Conservation (phyloP, 495 filamentous ascomycete species). For the Penicillium odoratum region DNA sequence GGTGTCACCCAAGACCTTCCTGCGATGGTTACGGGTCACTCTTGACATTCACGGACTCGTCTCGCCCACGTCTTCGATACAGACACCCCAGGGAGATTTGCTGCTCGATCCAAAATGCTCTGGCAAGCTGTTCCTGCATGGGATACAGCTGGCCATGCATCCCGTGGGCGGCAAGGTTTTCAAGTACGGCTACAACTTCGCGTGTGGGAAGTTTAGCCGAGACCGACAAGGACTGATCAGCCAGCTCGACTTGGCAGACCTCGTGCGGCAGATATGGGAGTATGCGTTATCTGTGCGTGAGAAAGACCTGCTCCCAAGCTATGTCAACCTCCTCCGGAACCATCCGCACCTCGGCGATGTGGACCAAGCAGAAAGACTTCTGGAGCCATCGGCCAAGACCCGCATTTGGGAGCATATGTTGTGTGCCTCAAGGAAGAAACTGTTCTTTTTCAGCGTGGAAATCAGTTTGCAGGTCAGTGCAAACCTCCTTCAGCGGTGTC, state of each 20-base stretch:
- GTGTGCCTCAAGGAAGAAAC: background rate
- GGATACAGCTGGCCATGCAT: background rate
- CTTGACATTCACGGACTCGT: background rate
- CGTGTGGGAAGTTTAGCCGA: background rate
- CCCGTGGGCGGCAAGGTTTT: background rate
- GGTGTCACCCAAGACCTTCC: background rate
- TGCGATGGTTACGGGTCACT: background rate
- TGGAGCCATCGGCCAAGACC: background rate
- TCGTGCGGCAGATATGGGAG: background rate
- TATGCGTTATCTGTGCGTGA: background rate
- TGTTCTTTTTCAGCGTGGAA: background rate
- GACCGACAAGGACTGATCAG: background rate
- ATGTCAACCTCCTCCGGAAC: background rate
- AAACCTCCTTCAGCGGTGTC: background rate
- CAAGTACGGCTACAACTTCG: background rate
- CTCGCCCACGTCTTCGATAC: background rate
- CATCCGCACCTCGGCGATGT: background rate
- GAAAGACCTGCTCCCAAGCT: background rate
- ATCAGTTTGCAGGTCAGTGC: background rate
- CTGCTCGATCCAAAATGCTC: background rate
- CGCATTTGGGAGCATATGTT: background rate
- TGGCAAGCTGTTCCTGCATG: background rate
- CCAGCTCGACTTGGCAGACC: background rate
- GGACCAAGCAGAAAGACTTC: background rate
- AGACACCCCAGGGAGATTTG: background rate